Evolutionary conservation across 306 rosid genomes (phyloP).

Genomic region (Pachyrhizus erosus): DNA sequence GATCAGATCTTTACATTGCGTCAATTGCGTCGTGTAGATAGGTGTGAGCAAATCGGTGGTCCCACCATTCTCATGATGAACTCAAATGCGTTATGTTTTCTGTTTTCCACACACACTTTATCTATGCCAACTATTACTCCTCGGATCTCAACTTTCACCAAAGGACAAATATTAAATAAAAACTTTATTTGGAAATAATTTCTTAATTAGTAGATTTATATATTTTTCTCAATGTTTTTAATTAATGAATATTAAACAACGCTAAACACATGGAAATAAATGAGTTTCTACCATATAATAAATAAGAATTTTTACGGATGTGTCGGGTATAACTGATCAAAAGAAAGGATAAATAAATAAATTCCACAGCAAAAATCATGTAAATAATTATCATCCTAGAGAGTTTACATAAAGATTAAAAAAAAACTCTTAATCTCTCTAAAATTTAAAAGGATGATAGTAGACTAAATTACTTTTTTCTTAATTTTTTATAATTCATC

Average conservation of each 20-base stretch:
- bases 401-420: no score
- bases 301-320: no score
- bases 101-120: neutral
- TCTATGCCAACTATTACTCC: neutral
- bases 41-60: neutral
- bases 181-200: neutral
- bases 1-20: neutral
- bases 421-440: no score
- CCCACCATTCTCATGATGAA: neutral
- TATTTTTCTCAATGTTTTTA: neutral
- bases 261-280: no score
- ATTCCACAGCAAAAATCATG: no score
- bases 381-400: no score
- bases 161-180: neutral
- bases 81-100: neutral
- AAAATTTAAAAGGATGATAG: neutral
- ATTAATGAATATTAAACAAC: neutral
- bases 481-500: no score
- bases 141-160: neutral
- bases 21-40: neutral
- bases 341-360: no score
- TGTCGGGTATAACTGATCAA: no score
- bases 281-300: neutral
- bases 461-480: neutral
- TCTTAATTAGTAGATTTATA: neutral